Percentiles rank a stretch among this genome's conserved stretches.
phyloP scores from a whole-genome alignment of 805 yeast species.

The Nakazawaea populi region DNA sequence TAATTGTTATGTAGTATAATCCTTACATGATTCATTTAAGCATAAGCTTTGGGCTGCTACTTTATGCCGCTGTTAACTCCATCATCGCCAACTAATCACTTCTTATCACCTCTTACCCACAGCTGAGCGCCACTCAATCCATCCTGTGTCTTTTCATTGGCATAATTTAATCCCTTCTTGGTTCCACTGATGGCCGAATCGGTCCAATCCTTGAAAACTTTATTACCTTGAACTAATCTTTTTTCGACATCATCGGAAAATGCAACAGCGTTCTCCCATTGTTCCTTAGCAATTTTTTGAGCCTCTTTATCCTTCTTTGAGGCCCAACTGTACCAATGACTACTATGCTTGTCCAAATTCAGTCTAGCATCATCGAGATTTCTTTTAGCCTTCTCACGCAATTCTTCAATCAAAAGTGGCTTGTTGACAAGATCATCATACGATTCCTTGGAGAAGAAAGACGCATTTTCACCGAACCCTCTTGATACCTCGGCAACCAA shows the following conservation, averaged over 20 bases:
- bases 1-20: too few relatives aligned
- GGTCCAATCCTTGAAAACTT: conserved; percentile 7
- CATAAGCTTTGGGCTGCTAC: too few relatives aligned
- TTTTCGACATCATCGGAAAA: conserved; percentile 7
- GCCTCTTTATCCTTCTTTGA: conserved; percentile 7
- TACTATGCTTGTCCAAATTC: conserved; percentile 1
- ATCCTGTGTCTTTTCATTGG: conserved; percentile 10
- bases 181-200: conserved; percentile 9
- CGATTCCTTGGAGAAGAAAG: conserved; percentile 9
- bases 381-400: conserved; percentile 2
- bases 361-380: conserved; percentile 4
- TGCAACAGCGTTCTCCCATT: conserved; percentile 4
- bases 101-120: conserved; percentile 6
- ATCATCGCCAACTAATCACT: background rate
- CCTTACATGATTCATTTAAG: too few relatives aligned
- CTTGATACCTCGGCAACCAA: conserved; percentile 6
- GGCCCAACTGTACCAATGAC: conserved; percentile 8
- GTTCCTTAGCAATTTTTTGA: conserved; percentile 5
- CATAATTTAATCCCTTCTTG: conserved; percentile 6
- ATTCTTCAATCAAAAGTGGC: conserved; percentile 6
- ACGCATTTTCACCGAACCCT: conserved; percentile 10
- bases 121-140: conserved; percentile 6
- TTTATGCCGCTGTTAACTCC: too few relatives aligned
- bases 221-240: conserved; percentile 6
- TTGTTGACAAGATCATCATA: conserved; percentile 6